Base-by-base conservation (phyloP, 768 basidiomycete genomes). In the Russula sp. region DNA sequence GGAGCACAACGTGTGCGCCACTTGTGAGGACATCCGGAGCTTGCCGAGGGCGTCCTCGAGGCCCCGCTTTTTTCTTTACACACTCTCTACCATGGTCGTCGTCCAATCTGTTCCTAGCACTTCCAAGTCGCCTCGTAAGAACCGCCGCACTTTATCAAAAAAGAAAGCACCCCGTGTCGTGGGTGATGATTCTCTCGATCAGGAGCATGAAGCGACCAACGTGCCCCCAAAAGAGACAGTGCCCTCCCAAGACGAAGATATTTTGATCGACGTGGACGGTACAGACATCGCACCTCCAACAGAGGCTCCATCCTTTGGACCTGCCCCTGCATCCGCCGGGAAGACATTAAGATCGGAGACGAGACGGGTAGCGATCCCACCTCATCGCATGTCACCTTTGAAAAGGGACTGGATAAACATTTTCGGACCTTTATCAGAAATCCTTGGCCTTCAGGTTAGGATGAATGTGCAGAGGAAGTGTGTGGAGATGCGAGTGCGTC, bases 331-430 rank as follows among this genome's bases (percentile, higher is more conserved):
- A 10, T 54, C 67, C 22, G 78, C 82, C 30, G 79, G 80, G 62
- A 76, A 82, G 0, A 75, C 80, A 11, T 78, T 88, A 63, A 92
- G 88, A 74, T 87, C 90, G 5, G 96, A 98, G 76, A 86, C 82
- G n/a, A 80, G 96, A 73, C 83, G 92, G 59, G 85, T 99, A 71
- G 80, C 92, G 13, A 90, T 99, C 74, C 97, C 97, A 14, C 94
- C 94, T 10, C 97, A 99, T 75, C 86, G 97, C 57, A 95, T 98
- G 92, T 94, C 94, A 11, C 97, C 97, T 3, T 76, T 98, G 59
- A 96, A 97, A 77, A 92, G 90, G 72, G 94, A 97, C 68, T 98
- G 95, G 95, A 81, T 96, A 56, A 91, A 90, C 73, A 86, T 98
- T 63, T 98, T 98, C 73, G 90, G 93, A 0, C 97, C 97, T 0